Percentiles rank a stretch among this genome's conserved stretches.
phyloP scores from a whole-genome alignment of 148 eudicot genomes.

The Silene conica region DNA sequence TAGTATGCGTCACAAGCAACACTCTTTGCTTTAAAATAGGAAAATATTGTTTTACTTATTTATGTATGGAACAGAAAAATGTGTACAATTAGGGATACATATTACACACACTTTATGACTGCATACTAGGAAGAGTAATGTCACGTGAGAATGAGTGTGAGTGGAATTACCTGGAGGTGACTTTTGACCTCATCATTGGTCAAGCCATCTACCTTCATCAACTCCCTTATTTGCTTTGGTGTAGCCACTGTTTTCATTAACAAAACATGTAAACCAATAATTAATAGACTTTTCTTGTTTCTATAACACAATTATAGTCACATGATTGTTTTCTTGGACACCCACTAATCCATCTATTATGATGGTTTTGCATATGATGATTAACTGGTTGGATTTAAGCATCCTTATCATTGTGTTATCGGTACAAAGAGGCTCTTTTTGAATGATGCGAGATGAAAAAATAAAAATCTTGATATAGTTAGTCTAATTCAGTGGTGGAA shows the following conservation, averaged over 20 bases:
- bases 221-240: slow-evolving; percentile 95
- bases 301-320: slow-evolving; percentile 15
- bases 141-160: slow-evolving; percentile 19
- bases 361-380: too few relatives aligned
- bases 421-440: too few relatives aligned
- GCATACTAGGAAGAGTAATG: slow-evolving; percentile 16
- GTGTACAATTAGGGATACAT: too few relatives aligned
- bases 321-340: slow-evolving; percentile 8
- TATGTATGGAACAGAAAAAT: not conserved
- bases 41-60: slow-evolving; percentile 13
- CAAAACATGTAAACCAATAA: slow-evolving; percentile 9
- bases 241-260: slow-evolving; percentile 71
- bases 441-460: too few relatives aligned
- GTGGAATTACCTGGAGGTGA: slow-evolving; percentile 73
- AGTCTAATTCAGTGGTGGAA: too few relatives aligned
- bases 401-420: too few relatives aligned
- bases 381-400: too few relatives aligned
- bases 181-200: slow-evolving; percentile 99
- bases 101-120: slow-evolving; percentile 21
- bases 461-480: too few relatives aligned
- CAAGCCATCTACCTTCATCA: slow-evolving; percentile 98
- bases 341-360: too few relatives aligned
- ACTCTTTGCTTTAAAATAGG: slow-evolving; percentile 19
- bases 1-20: too few relatives aligned
- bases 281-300: slow-evolving; percentile 8